Evolutionary conservation across 73 alveolate species (phyloP).

Genomic region (Paramecium caudatum): DNA sequence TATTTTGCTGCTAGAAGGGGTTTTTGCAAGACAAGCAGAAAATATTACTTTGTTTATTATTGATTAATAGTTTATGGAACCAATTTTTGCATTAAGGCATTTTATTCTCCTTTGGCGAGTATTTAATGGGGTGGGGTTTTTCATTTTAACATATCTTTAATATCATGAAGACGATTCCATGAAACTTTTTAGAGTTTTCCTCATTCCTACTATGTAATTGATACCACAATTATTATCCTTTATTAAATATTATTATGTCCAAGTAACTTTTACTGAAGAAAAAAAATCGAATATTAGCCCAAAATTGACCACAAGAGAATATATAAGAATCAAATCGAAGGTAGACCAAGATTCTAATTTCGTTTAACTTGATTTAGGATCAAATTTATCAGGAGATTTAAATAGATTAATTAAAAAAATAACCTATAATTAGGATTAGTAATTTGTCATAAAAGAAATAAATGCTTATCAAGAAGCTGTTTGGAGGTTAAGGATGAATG

Average conservation of each 20-base stretch:
- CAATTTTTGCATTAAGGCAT: not conserved
- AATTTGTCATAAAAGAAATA: slow-evolving; percentile 11
- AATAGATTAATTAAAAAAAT: slow-evolving; percentile 9
- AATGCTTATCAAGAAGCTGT: not conserved
- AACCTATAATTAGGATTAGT: not conserved
- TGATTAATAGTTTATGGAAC: slow-evolving; percentile 8
- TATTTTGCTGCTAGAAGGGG: slow-evolving; percentile 4
- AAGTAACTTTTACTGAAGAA: not conserved
- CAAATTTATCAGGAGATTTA: not conserved
- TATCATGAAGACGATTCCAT: not conserved
- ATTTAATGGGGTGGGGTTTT: not conserved
- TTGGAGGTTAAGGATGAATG: slow-evolving; percentile 62
- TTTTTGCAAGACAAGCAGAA: not conserved
- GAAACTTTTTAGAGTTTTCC: not conserved
- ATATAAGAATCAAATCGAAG: not conserved
- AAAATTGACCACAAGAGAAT: not conserved
- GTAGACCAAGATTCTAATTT: not conserved
- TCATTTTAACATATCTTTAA: not conserved
- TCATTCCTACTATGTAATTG: not conserved
- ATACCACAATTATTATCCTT: not conserved
- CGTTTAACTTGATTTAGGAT: not conserved
- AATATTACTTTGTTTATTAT: not conserved
- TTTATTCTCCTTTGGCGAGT: not conserved
- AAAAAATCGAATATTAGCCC: not conserved
- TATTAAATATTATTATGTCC: not conserved